A percentile compares a stretch with the other conserved stretches of the same genome.
Conservation (phyloP, 1,284 basidiomycete genomes). For the Sanghuangporus baumii region DNA sequence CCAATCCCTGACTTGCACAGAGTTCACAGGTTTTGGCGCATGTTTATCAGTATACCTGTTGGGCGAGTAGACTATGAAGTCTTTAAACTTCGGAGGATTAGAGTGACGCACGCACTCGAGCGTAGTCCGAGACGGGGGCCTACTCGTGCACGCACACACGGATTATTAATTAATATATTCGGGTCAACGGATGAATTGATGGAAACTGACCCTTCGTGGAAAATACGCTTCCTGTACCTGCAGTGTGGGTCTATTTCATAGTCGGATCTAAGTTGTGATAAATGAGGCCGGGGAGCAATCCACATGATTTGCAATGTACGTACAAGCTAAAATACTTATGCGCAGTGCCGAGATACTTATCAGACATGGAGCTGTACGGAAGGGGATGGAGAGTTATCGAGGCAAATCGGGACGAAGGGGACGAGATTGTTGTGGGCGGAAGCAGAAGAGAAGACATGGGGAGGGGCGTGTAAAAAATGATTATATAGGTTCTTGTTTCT, state of each 20-base stretch:
- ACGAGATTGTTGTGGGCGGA: neutral
- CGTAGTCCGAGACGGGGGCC: neutral
- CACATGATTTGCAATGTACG: neutral
- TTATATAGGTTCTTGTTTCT: neutral
- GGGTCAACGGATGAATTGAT: neutral
- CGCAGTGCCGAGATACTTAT: neutral
- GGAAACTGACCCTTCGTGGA: neutral
- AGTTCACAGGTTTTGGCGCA: neutral
- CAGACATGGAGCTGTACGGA: neutral
- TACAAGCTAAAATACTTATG: constrained; percentile 1
- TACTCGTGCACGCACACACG: neutral
- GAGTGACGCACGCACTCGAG: constrained; percentile 2
- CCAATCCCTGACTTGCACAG: neutral
- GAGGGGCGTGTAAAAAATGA: neutral
- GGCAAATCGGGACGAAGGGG: neutral
- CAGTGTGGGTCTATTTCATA: constrained; percentile 5
- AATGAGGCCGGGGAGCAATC: neutral
- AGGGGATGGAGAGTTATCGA: neutral
- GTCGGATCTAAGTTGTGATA: neutral
- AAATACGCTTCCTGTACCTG: constrained; percentile 3
- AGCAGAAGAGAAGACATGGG: neutral
- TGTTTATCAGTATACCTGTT: neutral
- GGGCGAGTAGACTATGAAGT: neutral
- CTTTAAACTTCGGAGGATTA: neutral
- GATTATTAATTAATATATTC: neutral